A percentile compares a stretch with the other conserved stretches of the same genome.
phyloP scores from a whole-genome alignment of 2,329 filamentous ascomycete species.

The Albifimbria verrucaria region DNA sequence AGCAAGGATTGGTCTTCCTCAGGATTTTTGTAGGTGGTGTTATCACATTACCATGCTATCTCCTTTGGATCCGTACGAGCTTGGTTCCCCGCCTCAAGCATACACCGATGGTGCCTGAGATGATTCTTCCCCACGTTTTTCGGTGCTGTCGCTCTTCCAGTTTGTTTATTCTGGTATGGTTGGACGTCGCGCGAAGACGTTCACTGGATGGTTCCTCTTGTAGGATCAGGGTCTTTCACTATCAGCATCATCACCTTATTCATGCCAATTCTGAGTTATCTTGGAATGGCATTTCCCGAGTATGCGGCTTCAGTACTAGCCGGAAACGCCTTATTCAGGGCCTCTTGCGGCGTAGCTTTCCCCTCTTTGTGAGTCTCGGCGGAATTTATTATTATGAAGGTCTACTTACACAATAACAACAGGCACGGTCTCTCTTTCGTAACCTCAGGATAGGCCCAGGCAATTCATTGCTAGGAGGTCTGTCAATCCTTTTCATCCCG shows the following conservation, averaged over 20 bases:
- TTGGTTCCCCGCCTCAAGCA: constrained; percentile 7
- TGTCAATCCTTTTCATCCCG: constrained; percentile 2
- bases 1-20: constrained; percentile 41
- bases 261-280: constrained; percentile 9
- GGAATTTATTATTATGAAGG: neutral
- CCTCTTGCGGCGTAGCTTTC: constrained; percentile 2
- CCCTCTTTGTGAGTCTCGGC: neutral
- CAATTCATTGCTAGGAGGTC: constrained; percentile 4
- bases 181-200: constrained; percentile 63
- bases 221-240: constrained; percentile 28
- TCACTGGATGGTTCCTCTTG: constrained; percentile 55
- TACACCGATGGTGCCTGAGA: constrained; percentile 1
- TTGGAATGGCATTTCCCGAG: constrained; percentile 6
- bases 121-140: constrained; percentile 43
- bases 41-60: constrained; percentile 4
- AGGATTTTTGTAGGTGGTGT: constrained; percentile 10
- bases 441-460: constrained; percentile 1
- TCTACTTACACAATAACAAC: neutral
- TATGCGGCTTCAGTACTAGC: constrained; percentile 6
- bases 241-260: constrained; percentile 3
- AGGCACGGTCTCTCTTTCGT: constrained; percentile 1
- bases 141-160: constrained; percentile 61
- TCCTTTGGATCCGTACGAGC: constrained; percentile 8
- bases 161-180: constrained; percentile 66
- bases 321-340: constrained; percentile 4